Evolutionary conservation across 768 basidiomycete genomes (phyloP), one percentile per base, ranked within the genome.

Genomic region (Tricholoma sp.): DNA sequence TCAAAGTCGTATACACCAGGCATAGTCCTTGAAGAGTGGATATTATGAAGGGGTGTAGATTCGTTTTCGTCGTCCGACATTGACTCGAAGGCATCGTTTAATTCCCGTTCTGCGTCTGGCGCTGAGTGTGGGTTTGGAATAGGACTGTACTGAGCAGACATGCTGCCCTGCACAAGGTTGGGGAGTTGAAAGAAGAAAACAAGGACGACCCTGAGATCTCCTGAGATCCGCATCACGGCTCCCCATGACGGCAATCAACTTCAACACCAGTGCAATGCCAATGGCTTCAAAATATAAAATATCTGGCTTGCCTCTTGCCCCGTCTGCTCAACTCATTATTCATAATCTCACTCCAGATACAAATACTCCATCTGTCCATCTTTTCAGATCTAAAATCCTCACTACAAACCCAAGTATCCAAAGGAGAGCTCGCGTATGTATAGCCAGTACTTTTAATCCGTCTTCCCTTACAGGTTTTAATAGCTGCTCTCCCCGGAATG

Each of bases 1-100:
- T 92, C 90, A 66, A 92, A 92, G 68, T 92, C 87, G 71, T 90
- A 91, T 4, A 72, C 68, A 24, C 78, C 79, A 11, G 80, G 75
- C 27, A 73, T 67, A 46, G 72, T 3, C 37, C 57, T 49, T 55
- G 55, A 18, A 46, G 43, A 34, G 31, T 24, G 52, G 1, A 21
- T 29, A 39, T 49, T 32, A 11, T 8, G 31, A 32, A 77, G 72
- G 41, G 74, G 77, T 3, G 76, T 73, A 24, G 74, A 65, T 57
- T 72, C 72, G 65, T 57, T 16, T 63, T 52, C 32, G 63, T 58
- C 29, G 64, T 66, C 32, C 8, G 31, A 32, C 31, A 32, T 32
- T 57, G 71, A 56, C 59, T 58, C 57, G 12, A 60, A 39, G 10
- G 61, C 59, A 50, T 61, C 67, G 18, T 56, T 52, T 6, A 59